Evolutionary conservation across 805 yeast genomes (phyloP), one percentile per base, ranked within the genome.

Genomic region (Hanseniaspora mollemarum): DNA sequence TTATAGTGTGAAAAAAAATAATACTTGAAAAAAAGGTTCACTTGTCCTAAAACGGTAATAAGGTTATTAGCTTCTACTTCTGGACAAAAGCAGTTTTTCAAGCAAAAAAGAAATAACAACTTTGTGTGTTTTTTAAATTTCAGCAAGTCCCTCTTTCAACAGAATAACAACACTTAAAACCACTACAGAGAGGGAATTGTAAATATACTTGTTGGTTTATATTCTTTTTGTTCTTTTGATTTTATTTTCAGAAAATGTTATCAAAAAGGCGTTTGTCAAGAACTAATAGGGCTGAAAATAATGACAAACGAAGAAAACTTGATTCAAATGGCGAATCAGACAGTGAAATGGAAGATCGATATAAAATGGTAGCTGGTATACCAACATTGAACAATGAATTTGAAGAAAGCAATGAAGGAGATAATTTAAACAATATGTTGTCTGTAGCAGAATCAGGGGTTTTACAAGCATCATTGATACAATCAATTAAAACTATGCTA

Each of bases 391-490:
- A 21, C 5, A 5, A 22, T 7, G 10, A 37, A 6, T 37, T 13
- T 38, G 41, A 38, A 8, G 28, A 19, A 36, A 24, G 7, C 7
- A 8, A 36, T 16, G 19, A 5, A 18, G 39, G 21, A 18, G 24
- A 36, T 6, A 36, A 5, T 5, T 16, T 28, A 37, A 3, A 35
- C 6, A 35, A 35, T 8, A 5, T 6, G 12, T 21, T 37, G 28
- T 21, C 41, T 22, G 19, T 21, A 6, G 28, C 51, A 7, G 45
- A 48, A 26, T 48, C 51, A 13, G 51, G 51, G 12, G 51, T 48
- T 2, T 48, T 48, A n/a, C 41, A 40, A 18, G 45, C 51, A 13
- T 48, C 51, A 1, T 24, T 48, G 10, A 48, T 48, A 12, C 25
- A 41, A 15, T 48, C 51, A 5, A 38, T 48, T 12, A 48, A 48